These are phyloP conservation scores for Ascosphaera pollenicola DNA, from an alignment of 2,329 filamentous ascomycete species.

Conservation along the genomic window DNA sequence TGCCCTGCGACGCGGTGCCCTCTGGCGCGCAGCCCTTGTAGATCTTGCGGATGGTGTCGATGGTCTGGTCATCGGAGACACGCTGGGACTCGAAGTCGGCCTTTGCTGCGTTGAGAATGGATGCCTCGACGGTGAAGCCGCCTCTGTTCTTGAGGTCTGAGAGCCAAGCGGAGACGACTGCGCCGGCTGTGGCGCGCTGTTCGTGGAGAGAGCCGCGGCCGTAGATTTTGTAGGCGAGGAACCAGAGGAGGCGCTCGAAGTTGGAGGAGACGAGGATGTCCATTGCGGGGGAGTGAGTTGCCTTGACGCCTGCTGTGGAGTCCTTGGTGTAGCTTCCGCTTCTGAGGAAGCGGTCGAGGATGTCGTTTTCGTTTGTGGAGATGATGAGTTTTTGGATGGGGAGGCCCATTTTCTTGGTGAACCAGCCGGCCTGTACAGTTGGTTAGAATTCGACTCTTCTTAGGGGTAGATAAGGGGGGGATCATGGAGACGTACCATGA, in stretches of 20 bases:
- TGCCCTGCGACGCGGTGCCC: constrained; percentile 13
- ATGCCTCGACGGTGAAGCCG: constrained; percentile 57
- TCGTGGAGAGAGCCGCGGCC: constrained; percentile 33
- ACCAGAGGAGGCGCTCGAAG: constrained; percentile 92
- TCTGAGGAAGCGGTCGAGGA: constrained; percentile 86
- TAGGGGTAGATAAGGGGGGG: not conserved
- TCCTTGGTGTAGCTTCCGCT: constrained; percentile 74
- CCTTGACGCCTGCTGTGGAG: constrained; percentile 52
- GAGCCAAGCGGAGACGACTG: constrained; percentile 60
- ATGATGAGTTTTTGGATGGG: constrained; percentile 75
- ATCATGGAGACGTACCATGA: constrained; percentile 35
- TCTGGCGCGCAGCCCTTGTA: constrained; percentile 34
- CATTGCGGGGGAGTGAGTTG: constrained; percentile 90
- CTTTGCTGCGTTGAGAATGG: constrained; percentile 49
- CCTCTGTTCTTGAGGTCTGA: constrained; percentile 57
- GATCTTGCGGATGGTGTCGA: constrained; percentile 39
- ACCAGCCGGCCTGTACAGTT: constrained; percentile 43
- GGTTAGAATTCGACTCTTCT: not conserved
- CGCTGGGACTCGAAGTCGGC: constrained; percentile 62
- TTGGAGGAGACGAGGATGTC: constrained; percentile 93
- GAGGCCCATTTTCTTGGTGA: constrained; percentile 74
- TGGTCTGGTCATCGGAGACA: constrained; percentile 40
- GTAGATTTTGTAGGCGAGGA: constrained; percentile 54
- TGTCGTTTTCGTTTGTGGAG: constrained; percentile 95
- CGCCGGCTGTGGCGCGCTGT: constrained; percentile 33